phyloP scores from a whole-genome alignment of 495 filamentous ascomycete genomes.

The Diplogelasinospora grovesii region DNA sequence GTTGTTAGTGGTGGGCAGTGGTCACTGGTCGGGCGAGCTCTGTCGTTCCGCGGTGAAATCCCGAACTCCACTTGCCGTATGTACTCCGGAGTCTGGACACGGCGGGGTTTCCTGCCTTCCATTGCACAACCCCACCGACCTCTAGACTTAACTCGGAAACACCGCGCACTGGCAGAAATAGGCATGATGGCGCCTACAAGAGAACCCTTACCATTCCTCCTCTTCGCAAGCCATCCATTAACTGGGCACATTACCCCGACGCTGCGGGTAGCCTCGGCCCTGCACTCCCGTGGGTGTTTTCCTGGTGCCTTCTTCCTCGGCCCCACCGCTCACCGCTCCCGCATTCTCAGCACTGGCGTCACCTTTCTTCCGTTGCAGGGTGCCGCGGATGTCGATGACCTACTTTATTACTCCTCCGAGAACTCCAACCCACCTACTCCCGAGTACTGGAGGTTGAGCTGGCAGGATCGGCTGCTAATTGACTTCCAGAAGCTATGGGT shows the following conservation, averaged over 20 bases:
- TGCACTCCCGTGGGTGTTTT: too few species aligned
- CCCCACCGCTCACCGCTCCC: conserved; percentile 18
- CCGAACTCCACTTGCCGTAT: too few species aligned
- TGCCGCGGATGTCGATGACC: conserved; percentile 26
- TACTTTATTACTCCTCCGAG: conserved; percentile 12
- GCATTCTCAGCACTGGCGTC: conserved; percentile 23
- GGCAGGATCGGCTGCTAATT: conserved; percentile 15
- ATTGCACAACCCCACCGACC: too few species aligned
- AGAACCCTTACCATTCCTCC: too few species aligned
- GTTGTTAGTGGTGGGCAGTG: too few species aligned
- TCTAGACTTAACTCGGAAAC: too few species aligned
- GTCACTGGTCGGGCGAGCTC: too few species aligned
- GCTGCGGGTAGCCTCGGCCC: conserved; percentile 3
- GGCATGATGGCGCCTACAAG: too few species aligned
- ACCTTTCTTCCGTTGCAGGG: conserved; percentile 23
- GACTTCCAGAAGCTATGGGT: conserved; percentile 20
- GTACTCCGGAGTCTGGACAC: too few species aligned
- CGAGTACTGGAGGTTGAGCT: conserved; percentile 11
- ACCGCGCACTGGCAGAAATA: too few species aligned
- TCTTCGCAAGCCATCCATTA: conserved; percentile 1
- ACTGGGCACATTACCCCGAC: conserved; percentile 4
- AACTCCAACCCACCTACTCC: conserved; percentile 3
- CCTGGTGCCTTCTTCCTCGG: conserved; percentile 26
- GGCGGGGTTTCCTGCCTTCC: too few species aligned
- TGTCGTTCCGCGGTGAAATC: too few species aligned